Base-by-base conservation (phyloP, 2,329 filamentous ascomycete species). In the Penicillium glabrum region DNA sequence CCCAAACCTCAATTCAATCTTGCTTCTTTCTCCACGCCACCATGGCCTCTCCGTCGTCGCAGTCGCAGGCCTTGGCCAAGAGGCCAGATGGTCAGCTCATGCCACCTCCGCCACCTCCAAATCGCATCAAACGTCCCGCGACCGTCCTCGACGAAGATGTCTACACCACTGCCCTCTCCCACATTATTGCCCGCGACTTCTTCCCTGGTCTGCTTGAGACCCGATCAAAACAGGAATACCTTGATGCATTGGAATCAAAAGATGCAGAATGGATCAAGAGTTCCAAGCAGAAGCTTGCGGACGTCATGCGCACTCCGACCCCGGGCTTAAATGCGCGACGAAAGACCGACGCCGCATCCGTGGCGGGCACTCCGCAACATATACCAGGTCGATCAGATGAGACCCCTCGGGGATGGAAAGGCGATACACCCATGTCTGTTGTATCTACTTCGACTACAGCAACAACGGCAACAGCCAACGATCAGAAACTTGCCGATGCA, bases 151-250 rank as follows among this genome's bases (percentile, higher is more conserved):
- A 96, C 73, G 95, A 99, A 80, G 93, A 99, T 65, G 87, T 89
- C 52, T 99, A 99, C 75, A 95, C 91, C 2, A 87, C 92, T 56
- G 89, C 90, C 1, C 82, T 99, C 27, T 96, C 93, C 0, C 89
- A 95, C 65, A 98, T 99, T 70, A 96, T 99, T 61, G 91, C 91
- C 10, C 87, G 95, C 63, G 95, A 99, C 80, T 99, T 96, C 80
- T 99, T 98, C 69, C 95, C 95, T 0, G 95, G 93, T 0, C 82
- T 99, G 0, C 79, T 93, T 5, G 92, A 98, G 72, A 88, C 87
- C 14, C 87, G 96, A 67, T 89, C 88, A 0, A 92, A 97, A 72
- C 88, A 92, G 71, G 95, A 99, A 67, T 98, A 97, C 66, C 81
- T 99, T 29, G 89, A 96, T 68, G 95, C 95, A 0, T 77, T 98